Conservation (phyloP, 371 early-diverging fungal genomes). For the Blakeslea trispora region DNA sequence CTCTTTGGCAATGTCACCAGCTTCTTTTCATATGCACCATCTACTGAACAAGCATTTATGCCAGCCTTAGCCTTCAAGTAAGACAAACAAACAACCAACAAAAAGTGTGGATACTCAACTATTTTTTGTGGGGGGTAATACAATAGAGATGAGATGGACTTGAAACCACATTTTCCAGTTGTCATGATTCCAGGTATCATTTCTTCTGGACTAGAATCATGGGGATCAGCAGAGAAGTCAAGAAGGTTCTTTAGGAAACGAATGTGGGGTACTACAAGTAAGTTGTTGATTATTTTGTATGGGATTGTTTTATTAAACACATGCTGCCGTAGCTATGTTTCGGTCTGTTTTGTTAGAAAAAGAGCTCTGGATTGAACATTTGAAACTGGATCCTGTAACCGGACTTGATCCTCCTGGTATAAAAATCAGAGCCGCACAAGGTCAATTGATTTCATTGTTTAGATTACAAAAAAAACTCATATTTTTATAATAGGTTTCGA, state of each 20-base stretch:
- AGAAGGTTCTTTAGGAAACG: conserved; percentile 84
- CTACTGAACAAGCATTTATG: conserved; percentile 50
- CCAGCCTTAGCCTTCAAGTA: conserved; percentile 51
- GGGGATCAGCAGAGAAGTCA: conserved; percentile 79
- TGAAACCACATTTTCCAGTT: conserved; percentile 71
- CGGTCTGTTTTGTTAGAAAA: conserved; percentile 82
- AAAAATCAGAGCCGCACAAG: conserved; percentile 87
- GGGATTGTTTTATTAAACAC: too few relatives aligned
- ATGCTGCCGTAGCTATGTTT: conserved; percentile 83
- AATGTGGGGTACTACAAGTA: conserved; percentile 89
- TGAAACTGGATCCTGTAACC: conserved; percentile 80
- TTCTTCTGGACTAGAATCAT: conserved; percentile 90
- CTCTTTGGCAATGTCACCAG: conserved; percentile 63
- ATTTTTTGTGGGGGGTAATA: too few relatives aligned
- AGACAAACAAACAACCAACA: neutral
- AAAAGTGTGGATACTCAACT: too few relatives aligned
- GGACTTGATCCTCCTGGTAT: conserved; percentile 88
- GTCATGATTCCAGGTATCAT: conserved; percentile 92
- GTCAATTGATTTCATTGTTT: conserved; percentile 20
- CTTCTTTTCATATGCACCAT: conserved; percentile 51
- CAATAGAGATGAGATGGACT: conserved; percentile 32
- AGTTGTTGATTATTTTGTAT: conserved; percentile 5
- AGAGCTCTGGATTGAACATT: conserved; percentile 81
- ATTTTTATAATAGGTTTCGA: conserved; percentile 62
- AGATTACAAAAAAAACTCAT: neutral